Conservation (phyloP, 345 rosid genomes). For the Brassica nigra region DNA sequence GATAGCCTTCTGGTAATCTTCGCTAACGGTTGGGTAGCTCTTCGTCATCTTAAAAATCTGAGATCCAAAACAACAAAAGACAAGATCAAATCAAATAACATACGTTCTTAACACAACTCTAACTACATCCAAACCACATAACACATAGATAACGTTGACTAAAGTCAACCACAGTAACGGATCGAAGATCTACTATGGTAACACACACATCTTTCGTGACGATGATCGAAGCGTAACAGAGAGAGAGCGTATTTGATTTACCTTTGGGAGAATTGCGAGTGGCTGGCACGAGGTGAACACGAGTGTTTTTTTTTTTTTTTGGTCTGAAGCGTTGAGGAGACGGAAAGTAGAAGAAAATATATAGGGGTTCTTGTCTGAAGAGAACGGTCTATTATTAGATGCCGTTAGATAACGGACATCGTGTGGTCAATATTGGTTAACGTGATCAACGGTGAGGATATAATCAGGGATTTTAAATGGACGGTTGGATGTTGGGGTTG, state of each 20-base stretch:
- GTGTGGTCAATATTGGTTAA: slow-evolving; percentile 38
- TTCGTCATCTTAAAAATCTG: slow-evolving; percentile 59
- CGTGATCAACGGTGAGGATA: slow-evolving; percentile 37
- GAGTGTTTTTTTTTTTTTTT: slow-evolving; percentile 16
- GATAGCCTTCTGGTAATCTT: slow-evolving; percentile 74
- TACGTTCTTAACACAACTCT: background rate
- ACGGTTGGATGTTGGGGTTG: slow-evolving; percentile 39
- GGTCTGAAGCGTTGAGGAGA: background rate
- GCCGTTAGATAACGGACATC: slow-evolving; percentile 54
- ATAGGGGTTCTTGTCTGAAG: slow-evolving; percentile 24
- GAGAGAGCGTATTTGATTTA: background rate
- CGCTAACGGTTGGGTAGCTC: slow-evolving; percentile 79
- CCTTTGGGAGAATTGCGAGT: slow-evolving; percentile 26
- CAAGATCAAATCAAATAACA: background rate
- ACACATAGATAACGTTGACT: background rate
- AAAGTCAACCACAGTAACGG: background rate
- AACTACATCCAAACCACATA: background rate
- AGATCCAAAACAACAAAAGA: background rate
- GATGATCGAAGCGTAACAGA: background rate
- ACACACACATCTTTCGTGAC: slow-evolving; percentile 4
- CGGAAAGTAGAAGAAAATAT: slow-evolving; percentile 1
- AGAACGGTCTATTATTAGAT: slow-evolving; percentile 47
- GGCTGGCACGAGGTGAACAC: slow-evolving; percentile 56
- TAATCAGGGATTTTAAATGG: background rate
- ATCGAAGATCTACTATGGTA: slow-evolving; percentile 19